Conservation (phyloP, 2,329 filamentous ascomycete genomes). For the Fusarium floridanum region DNA sequence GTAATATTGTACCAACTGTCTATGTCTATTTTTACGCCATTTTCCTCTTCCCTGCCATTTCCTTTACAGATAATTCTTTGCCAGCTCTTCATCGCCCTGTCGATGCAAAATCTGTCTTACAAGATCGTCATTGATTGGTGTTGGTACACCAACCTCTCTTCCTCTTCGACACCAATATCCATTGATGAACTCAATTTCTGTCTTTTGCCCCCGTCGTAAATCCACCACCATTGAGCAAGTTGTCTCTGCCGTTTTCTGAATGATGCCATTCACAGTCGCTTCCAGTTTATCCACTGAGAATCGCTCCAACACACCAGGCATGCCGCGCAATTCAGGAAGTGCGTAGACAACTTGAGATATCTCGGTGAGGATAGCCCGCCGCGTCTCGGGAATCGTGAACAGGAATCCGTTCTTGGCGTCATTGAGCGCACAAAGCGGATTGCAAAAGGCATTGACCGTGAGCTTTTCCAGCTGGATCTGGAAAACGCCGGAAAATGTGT, state of each 20-base stretch:
- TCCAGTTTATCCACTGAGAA: neutral
- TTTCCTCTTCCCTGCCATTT: neutral
- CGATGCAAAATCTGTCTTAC: neutral
- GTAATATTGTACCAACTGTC: neutral
- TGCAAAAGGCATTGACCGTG: neutral
- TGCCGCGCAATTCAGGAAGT: neutral
- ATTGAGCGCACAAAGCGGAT: neutral
- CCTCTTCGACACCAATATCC: slow-evolving; percentile 7
- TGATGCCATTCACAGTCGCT: neutral
- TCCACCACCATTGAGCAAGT: slow-evolving; percentile 14
- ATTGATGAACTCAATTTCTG: slow-evolving; percentile 7
- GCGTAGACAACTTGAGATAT: neutral
- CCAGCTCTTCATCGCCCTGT: neutral
- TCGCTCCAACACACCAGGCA: neutral
- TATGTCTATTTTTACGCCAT: neutral
- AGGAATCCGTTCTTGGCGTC: neutral
- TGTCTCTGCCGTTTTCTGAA: neutral
- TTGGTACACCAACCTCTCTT: slow-evolving; percentile 1
- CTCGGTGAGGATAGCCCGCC: neutral
- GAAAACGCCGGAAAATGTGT: neutral
- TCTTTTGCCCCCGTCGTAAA: neutral
- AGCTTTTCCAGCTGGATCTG: neutral
- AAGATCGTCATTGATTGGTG: neutral
- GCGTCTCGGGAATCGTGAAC: neutral
- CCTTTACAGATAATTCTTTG: neutral